Evolutionary conservation across 208 protist genomes (phyloP).

Genomic region (Leishmania mexicana): DNA sequence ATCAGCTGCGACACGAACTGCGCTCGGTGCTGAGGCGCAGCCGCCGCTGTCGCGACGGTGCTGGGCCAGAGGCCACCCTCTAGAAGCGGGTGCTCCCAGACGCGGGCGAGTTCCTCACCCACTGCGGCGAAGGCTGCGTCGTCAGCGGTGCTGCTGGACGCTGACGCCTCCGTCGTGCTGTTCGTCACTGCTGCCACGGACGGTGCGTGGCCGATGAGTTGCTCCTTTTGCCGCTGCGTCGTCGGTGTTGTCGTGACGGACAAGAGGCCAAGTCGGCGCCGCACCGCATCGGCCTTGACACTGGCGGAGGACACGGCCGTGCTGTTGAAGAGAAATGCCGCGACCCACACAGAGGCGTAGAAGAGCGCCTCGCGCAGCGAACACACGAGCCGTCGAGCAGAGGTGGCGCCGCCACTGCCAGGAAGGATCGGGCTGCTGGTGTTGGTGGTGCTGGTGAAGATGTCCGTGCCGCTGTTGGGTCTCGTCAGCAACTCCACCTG

Average conservation of each 20-base stretch:
- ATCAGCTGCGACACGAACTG: slow-evolving; percentile 14
- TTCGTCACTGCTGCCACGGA: slow-evolving; percentile 12
- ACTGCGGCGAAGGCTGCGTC: not conserved
- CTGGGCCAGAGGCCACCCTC: slow-evolving; percentile 22
- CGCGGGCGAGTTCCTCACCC: slow-evolving; percentile 5
- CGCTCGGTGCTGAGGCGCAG: not conserved
- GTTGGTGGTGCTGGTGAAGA: not conserved
- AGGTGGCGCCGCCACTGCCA: not conserved
- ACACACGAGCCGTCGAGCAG: slow-evolving; percentile 17
- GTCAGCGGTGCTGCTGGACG: not conserved
- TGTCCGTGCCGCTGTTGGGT: not conserved
- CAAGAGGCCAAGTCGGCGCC: slow-evolving; percentile 27
- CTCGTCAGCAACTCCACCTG: slow-evolving; percentile 2
- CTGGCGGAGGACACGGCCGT: slow-evolving; percentile 26
- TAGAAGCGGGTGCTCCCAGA: slow-evolving; percentile 32
- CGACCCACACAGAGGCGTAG: slow-evolving; percentile 34
- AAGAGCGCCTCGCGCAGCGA: slow-evolving; percentile 31
- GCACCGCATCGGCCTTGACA: slow-evolving; percentile 24
- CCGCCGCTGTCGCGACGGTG: not conserved
- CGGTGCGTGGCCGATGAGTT: slow-evolving; percentile 17
- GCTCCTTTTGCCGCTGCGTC: slow-evolving; percentile 14
- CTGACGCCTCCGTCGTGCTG: not conserved
- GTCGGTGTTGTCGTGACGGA: slow-evolving; percentile 32
- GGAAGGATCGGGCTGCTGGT: not conserved
- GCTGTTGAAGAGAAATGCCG: slow-evolving; percentile 36